These are phyloP conservation scores for Aspergillus nidulans DNA, from an alignment of 495 filamentous ascomycete species.

Conservation along the genomic window DNA sequence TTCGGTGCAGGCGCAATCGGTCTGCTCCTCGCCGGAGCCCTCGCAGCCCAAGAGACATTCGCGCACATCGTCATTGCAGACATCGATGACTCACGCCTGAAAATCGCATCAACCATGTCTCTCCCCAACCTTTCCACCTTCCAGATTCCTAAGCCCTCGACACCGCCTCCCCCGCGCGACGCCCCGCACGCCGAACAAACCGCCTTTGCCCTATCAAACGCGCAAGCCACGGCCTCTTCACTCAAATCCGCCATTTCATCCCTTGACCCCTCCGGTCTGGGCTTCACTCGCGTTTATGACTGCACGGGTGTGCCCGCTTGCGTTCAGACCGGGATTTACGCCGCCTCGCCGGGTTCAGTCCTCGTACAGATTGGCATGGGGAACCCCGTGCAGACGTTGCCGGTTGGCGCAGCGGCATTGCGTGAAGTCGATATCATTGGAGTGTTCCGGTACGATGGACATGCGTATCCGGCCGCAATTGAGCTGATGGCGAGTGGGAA, in stretches of 20 bases:
- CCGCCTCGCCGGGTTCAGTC: slow-evolving; percentile 71
- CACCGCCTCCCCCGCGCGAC: slow-evolving; percentile 31
- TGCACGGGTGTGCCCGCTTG: slow-evolving; percentile 87
- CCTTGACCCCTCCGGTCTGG: slow-evolving; percentile 46
- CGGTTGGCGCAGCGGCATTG: slow-evolving; percentile 77
- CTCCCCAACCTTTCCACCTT: slow-evolving; percentile 57
- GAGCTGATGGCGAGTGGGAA: slow-evolving; percentile 59
- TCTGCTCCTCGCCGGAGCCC: slow-evolving; percentile 58
- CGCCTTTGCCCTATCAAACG: slow-evolving; percentile 33
- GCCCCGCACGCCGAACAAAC: slow-evolving; percentile 41
- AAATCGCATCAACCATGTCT: slow-evolving; percentile 65
- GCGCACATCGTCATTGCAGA: slow-evolving; percentile 76
- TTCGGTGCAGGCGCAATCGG: slow-evolving; percentile 82
- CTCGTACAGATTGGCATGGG: slow-evolving; percentile 93
- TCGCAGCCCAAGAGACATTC: slow-evolving; percentile 60
- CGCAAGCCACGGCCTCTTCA: slow-evolving; percentile 40
- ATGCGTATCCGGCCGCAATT: slow-evolving; percentile 78
- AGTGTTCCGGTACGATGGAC: slow-evolving; percentile 84
- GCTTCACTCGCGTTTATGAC: slow-evolving; percentile 79
- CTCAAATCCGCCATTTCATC: slow-evolving; percentile 26
- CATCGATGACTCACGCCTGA: slow-evolving; percentile 66
- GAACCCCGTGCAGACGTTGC: slow-evolving; percentile 81
- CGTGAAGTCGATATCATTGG: slow-evolving; percentile 88
- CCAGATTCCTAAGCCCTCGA: slow-evolving; percentile 51
- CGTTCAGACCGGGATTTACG: slow-evolving; percentile 82